Base-by-base conservation (phyloP, 495 filamentous ascomycete genomes). In the Bacidia rubella region DNA sequence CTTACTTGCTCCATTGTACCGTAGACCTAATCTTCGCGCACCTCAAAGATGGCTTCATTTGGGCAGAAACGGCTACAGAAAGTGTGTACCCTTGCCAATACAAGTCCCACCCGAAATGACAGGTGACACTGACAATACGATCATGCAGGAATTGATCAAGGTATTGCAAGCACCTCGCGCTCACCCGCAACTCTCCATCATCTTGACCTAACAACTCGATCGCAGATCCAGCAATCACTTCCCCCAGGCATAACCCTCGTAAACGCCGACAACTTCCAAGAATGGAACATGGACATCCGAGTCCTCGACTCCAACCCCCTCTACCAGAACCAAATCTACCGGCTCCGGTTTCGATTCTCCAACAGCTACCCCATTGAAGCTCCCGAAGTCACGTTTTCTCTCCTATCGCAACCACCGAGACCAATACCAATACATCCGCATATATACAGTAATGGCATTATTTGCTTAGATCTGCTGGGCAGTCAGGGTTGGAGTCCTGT, bases 371-470 rank as follows among this genome's bases (percentile, higher is more conserved):
- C 92, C 47, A 98, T 98, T 56, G 86, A 96, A 73, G 83, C 90
- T 2, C 92, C 92, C 12, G 92, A 97, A 72, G 90, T 95, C 45
- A 83, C 82, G 52, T 98, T 98, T 64, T 2, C 47, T 1, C 25
- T 17, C 9, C 65, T 77, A 50, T 62, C 78, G 38, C 68, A 78
- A 38, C 65, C 68, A 1, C 65, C 63, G 21, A 81, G 83, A 44
- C 76, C 83, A 3, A 92, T 98, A 57, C 92, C 92, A 0, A 92
- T 95, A 61, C 92, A 98, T 59, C 92, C 92, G 1, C 92, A 98
- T 70, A 85, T 98, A 64, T 98, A 98, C 68, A 90, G 85, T 56
- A 98, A 98, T 65, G 92, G 92, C 48, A 90, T 95, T 64, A 98
- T 98, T 62, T 98, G 92, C 61, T 83, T 98, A 21, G 93, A 98